Evolutionary conservation across 2,329 filamentous ascomycete species (phyloP).

Genomic region (Paramyrothecium roridum): DNA sequence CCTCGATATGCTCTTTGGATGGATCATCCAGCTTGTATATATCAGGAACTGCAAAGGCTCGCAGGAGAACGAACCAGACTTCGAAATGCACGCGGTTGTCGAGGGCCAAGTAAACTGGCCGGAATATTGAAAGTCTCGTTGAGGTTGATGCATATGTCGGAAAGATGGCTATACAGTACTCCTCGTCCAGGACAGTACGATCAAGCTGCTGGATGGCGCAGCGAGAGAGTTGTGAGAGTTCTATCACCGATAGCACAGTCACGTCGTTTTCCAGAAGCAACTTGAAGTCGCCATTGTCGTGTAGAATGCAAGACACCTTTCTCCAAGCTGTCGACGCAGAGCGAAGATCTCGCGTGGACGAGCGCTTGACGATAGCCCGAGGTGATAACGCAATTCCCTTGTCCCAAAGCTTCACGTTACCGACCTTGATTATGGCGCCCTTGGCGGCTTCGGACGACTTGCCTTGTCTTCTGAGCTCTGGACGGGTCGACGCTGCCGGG

Average conservation of each 20-base stretch:
- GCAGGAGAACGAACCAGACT: conserved; percentile 91
- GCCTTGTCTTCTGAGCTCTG: conserved; percentile 40
- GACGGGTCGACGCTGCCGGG: conserved; percentile 30
- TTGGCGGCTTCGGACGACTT: conserved; percentile 28
- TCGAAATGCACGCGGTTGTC: conserved; percentile 91
- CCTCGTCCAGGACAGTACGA: conserved; percentile 84
- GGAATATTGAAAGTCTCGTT: conserved; percentile 69
- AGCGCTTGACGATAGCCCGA: conserved; percentile 51
- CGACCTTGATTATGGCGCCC: conserved; percentile 81
- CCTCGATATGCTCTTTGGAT: conserved; percentile 38
- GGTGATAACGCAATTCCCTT: conserved; percentile 60
- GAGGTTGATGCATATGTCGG: conserved; percentile 82
- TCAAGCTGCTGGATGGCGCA: conserved; percentile 90
- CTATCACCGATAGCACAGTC: conserved; percentile 75
- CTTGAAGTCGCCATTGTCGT: conserved; percentile 93
- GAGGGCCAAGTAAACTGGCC: conserved; percentile 85
- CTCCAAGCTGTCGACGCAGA: conserved; percentile 68
- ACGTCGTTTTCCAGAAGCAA: conserved; percentile 84
- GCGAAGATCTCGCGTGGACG: conserved; percentile 55
- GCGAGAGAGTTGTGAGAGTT: conserved; percentile 83
- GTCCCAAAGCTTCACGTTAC: conserved; percentile 88
- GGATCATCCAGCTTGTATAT: conserved; percentile 66
- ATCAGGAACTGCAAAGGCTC: conserved; percentile 89
- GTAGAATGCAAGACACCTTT: conserved; percentile 85
- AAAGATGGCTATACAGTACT: conserved; percentile 93